Base-by-base conservation (phyloP, 2,329 filamentous ascomycete genomes). In the Colletotrichum higginsianum region DNA sequence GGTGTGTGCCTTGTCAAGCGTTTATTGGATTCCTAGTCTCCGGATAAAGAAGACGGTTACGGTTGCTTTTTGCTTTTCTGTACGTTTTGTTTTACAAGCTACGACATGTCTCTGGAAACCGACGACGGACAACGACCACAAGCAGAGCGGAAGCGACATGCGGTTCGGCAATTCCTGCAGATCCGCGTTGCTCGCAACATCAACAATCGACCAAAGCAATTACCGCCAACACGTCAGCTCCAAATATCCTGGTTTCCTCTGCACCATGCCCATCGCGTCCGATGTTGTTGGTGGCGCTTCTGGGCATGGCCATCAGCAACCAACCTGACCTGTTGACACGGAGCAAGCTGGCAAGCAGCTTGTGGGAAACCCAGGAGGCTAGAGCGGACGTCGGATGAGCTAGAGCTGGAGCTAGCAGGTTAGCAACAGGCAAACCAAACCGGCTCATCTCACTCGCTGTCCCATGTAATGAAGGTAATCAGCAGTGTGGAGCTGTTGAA, bases 401-500 rank as follows among this genome's bases (percentile, higher is more conserved):
- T 42, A n/a, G 35, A 21, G 35, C n/a, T 35, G 30, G 8, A 35
- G 8, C 30, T 8, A 35, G 30, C 30, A 35, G 8, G 30, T 35
- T 7, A 15, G 53, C 35, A 35, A 53, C 21, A 60, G 18, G 30
- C 52, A 30, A 38, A n/a, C 30, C 30, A 35, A 35, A 35, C 30
- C 30, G 30, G 50, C 44, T 67, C 52, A 62, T 42, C 65, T 60
- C 57, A 40, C 60, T 47, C 40, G 38, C 18, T 55, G 46, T 53
- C 21, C 44, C 58, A 52, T 72, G 53, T 69, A 50, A 72, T 72
- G 60, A 72, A 63, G 23, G 60, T 42, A 72, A 72, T 72, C 60
- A 72, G 60, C 46, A 49, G 52, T 44, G 69, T 72, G 69, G 69
- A 55, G 69, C 69, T 50, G 65, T 55, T 53, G 58, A 18, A 60